Base-by-base conservation (phyloP, 805 yeast species). In the Lipomyces starkeyi region DNA sequence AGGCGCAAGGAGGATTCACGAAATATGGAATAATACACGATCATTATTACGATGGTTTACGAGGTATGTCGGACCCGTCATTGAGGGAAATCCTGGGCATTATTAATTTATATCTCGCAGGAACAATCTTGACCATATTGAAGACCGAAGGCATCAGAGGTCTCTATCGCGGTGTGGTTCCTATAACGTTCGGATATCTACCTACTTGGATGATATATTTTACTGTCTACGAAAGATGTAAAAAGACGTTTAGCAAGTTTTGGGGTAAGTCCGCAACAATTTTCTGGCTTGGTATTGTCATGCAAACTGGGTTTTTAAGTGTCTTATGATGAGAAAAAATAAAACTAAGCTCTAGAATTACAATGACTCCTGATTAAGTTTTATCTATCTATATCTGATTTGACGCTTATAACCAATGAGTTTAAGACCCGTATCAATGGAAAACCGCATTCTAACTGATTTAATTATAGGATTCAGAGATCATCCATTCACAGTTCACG, bases 121-220 rank as follows among this genome's bases (percentile, higher is more conserved):
- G 88, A 5, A 91, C 97, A 0, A 80, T 93, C 76, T 76, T 80
- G 29, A 83, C 88, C 1, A 93, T 94, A 22, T 79, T 86, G 66
- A 77, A 79, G 52, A 94, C 93, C 65, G 98, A 93, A 79, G 97
- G 98, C 9, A 74, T 87, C 1, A 79, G 86, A 54, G 98, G 98
- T 0, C 82, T 95, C 14, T 95, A 95, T 77, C 82, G 97, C 69
- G 99, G 99, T 3, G 80, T 95, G 29, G 89, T 89, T 1, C 98
- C 99, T n/a, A 92, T 94, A 53, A 85, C 94, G 0, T 79, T 94
- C 61, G 99, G 99, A 0, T 95, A 95, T 78, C 87, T 95, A 74
- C 99, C 99, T 17, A 92, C 98, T 0, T 95, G 99, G 99, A 93
- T 93, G 83, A 91, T 95, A 59, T 95, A 95, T 77, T 95, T 95